Base-by-base conservation (phyloP, 2,329 filamentous ascomycete genomes). In the Sclerotiophoma versabilis region DNA sequence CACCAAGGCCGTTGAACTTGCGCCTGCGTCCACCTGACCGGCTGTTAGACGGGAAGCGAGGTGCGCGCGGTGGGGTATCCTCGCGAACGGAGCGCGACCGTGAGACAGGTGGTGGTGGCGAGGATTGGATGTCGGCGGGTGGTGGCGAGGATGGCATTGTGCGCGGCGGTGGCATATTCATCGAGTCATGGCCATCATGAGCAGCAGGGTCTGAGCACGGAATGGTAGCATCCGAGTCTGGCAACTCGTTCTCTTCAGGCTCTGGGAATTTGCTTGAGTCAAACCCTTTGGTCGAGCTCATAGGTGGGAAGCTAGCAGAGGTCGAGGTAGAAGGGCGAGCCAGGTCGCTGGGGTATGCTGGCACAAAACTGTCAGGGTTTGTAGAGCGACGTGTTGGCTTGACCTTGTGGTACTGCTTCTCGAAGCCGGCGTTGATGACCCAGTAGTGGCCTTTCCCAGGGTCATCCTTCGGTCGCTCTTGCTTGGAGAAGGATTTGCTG, bases 391-490 rank as follows among this genome's bases (percentile, higher is more conserved):
- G 83, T 17, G 81, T 76, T 5, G 87, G 83, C 81, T 93, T 96
- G 71, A 96, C 90, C 76, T 93, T 95, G 76, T 96, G 83, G 74
- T 96, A 98, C 63, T 92, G 87, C 57, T 86, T 84, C 78, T 98
- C 95, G 78, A 91, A 91, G 15, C 93, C 93, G n/a, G 87, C 83
- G 69, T 93, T 87, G 68, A 99, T 96, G 36, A 87, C 86, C 95
- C 95, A 98, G 79, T 98, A 98, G 76, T 96, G 93, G 36, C 95
- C 95, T 77, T 98, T 98, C 66, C 95, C 95, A 3, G 93, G 93
- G 69, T 98, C 95, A 71, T 97, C 93, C 81, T 98, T 98, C 52
- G 93, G 92, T 54, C 95, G 86, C 75, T 97, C 93, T 70, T 96
- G 90, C 79, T 98, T 98, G 73, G 93, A 87, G 71, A 98, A 98